Percentiles rank a stretch among this genome's conserved stretches.
Evolutionary conservation across 2,329 filamentous ascomycete species (phyloP).

Genomic region (Ophioceras dolichostomum): DNA sequence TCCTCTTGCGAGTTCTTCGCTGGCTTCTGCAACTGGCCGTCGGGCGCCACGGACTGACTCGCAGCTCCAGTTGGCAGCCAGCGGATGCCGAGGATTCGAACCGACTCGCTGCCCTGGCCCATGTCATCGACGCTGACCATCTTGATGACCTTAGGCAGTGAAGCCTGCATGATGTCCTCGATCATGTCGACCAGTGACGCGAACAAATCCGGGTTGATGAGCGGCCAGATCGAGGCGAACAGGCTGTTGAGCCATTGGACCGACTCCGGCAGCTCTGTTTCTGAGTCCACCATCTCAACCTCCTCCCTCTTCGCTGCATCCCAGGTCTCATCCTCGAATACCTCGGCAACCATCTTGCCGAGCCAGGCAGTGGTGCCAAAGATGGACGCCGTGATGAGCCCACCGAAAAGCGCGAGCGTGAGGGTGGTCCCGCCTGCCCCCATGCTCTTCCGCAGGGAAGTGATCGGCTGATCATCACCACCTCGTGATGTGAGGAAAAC

Average conservation of each 20-base stretch:
- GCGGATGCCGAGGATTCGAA: constrained; percentile 58
- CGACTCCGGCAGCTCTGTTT: constrained; percentile 47
- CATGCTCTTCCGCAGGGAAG: background rate
- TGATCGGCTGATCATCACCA: background rate
- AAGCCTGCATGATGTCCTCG: constrained; percentile 73
- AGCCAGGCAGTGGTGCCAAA: constrained; percentile 45
- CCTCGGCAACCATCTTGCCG: constrained; percentile 43
- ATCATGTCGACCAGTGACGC: constrained; percentile 55
- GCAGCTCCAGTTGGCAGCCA: constrained; percentile 64
- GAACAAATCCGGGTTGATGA: constrained; percentile 67
- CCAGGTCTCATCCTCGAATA: constrained; percentile 62
- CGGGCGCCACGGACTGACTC: constrained; percentile 42
- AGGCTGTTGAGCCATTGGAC: constrained; percentile 62
- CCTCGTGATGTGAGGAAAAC: background rate
- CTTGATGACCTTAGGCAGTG: constrained; percentile 53
- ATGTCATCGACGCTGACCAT: constrained; percentile 69
- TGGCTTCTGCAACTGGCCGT: constrained; percentile 41
- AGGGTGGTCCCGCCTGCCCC: background rate
- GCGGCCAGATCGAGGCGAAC: constrained; percentile 55
- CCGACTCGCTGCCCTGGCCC: constrained; percentile 59
- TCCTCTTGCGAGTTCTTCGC: constrained; percentile 43
- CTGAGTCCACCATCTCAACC: constrained; percentile 25
- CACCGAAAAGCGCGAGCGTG: constrained; percentile 21
- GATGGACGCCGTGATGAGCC: constrained; percentile 12
- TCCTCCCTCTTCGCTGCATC: constrained; percentile 46